Conservation (phyloP, 345 rosid species). For the Populus tremula region DNA sequence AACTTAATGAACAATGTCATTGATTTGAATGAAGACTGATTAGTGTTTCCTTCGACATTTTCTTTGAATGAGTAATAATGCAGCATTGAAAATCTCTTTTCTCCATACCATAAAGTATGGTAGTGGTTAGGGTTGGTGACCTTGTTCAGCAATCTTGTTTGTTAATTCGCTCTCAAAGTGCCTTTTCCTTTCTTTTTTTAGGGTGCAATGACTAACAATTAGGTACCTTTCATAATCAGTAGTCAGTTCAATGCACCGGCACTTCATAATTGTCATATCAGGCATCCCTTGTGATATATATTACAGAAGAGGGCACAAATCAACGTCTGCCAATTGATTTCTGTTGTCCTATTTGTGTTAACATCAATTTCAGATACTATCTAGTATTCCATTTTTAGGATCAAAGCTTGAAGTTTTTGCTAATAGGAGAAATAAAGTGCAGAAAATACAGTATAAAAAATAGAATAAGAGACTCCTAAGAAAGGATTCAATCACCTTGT, state of each 20-base stretch:
- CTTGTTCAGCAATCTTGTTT: not conserved
- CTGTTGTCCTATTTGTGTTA: not conserved
- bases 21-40: not conserved
- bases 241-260: conserved; percentile 1
- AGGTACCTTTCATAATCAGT: not conserved
- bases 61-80: not conserved
- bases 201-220: not conserved
- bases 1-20: not conserved
- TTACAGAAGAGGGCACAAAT: not conserved
- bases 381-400: not conserved
- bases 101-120: not conserved
- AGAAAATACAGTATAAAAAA: too few relatives aligned
- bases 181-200: not conserved
- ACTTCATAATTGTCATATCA: not conserved
- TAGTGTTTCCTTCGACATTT: not conserved
- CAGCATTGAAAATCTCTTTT: not conserved
- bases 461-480: not conserved
- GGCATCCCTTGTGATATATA: conserved; percentile 3
- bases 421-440: too few relatives aligned
- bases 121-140: too few relatives aligned
- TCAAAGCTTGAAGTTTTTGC: not conserved
- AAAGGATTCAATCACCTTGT: not conserved
- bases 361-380: not conserved
- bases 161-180: not conserved
- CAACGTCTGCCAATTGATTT: not conserved